A percentile compares a stretch with the other conserved stretches of the same genome.
Conservation (phyloP, 2,329 filamentous ascomycete species). For the Penicillium janthinellum region DNA sequence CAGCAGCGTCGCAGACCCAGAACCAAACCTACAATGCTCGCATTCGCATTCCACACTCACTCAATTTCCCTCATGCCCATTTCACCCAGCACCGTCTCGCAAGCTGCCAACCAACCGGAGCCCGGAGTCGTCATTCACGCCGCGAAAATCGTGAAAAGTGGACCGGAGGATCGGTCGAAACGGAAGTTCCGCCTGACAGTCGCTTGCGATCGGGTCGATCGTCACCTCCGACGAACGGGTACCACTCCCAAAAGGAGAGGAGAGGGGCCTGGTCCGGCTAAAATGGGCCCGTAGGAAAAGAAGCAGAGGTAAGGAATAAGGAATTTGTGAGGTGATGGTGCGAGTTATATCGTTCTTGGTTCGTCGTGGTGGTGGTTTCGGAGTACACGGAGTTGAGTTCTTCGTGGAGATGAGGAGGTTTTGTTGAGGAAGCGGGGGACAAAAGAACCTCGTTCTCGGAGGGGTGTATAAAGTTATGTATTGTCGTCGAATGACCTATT, state of each 20-base stretch:
- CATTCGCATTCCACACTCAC: too few species aligned
- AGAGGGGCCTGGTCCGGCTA: neutral
- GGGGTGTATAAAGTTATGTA: neutral
- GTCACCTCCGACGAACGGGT: constrained; percentile 13
- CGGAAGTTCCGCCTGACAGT: constrained; percentile 23
- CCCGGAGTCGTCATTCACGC: neutral
- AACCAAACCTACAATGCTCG: too few species aligned
- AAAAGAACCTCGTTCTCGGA: neutral
- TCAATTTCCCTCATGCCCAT: too few species aligned
- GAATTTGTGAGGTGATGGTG: neutral
- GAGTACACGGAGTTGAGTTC: neutral
- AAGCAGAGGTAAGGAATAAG: neutral
- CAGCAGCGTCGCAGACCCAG: too few species aligned
- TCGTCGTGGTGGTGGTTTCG: neutral
- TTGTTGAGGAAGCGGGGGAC: neutral
- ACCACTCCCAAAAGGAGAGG: neutral
- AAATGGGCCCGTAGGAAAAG: neutral
- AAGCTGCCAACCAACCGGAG: neutral
- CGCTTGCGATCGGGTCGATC: constrained; percentile 12
- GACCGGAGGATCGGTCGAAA: constrained; percentile 23
- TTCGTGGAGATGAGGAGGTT: neutral
- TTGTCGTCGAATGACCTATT: too few species aligned
- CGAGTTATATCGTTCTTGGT: neutral
- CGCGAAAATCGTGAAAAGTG: neutral
- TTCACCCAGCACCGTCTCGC: too few species aligned